phyloP scores from a whole-genome alignment of 768 basidiomycete genomes.

The Tricholoma sp. region DNA sequence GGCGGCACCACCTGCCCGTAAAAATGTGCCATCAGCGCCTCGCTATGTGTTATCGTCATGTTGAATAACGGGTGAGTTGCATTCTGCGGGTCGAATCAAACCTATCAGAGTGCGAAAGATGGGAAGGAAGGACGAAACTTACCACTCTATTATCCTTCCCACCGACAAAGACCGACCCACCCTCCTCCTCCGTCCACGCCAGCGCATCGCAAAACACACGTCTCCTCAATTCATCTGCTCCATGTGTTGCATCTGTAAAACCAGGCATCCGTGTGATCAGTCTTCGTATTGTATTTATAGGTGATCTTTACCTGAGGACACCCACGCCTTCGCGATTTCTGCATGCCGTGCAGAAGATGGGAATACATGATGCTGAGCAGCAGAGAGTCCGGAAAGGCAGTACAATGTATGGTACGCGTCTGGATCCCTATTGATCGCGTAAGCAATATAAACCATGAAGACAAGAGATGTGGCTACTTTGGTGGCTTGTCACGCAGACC shows the following conservation, averaged over 20 bases:
- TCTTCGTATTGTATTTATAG: background rate
- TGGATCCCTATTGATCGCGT: conserved; percentile 46
- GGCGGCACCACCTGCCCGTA: conserved; percentile 54
- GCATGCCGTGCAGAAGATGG: conserved; percentile 35
- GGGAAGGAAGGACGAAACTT: conserved; percentile 18
- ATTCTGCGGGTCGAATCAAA: conserved; percentile 42
- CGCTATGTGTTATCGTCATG: conserved; percentile 61
- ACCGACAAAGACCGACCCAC: conserved; percentile 51
- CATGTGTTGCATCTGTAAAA: background rate
- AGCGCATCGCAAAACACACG: conserved; percentile 49
- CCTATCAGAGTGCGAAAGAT: background rate
- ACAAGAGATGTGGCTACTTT: conserved; percentile 45
- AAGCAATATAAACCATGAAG: background rate
- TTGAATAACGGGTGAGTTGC: conserved; percentile 81
- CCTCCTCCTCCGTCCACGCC: conserved; percentile 66
- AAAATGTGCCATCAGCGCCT: conserved; percentile 67
- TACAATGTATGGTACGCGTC: conserved; percentile 96
- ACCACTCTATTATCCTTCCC: conserved; percentile 61
- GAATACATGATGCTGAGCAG: conserved; percentile 76
- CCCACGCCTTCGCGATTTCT: conserved; percentile 36
- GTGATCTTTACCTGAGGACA: background rate
- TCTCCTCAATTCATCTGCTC: conserved; percentile 16
- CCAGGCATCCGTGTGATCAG: background rate
- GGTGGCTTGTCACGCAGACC: conserved; percentile 95
- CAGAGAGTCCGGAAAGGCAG: conserved; percentile 85